A percentile compares a stretch with the other conserved stretches of the same genome.
Conservation (phyloP, 805 yeast species). For the Cyberlindnera subsufficiens region DNA sequence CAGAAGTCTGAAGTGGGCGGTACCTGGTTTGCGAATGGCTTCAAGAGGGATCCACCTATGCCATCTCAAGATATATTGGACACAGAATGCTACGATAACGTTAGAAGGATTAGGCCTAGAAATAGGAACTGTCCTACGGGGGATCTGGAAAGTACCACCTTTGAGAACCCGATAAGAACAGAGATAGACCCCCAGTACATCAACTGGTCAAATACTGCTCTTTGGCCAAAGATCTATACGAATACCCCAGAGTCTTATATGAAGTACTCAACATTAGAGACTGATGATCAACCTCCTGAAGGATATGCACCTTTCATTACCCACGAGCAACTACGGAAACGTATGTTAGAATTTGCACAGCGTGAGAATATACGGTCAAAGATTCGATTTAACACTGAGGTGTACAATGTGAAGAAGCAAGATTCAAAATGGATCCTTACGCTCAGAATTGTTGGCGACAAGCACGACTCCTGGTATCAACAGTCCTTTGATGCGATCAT, state of each 20-base stretch:
- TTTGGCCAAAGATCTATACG: conserved; percentile 32
- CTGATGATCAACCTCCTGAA: conserved; percentile 10
- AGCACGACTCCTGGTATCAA: conserved; percentile 34
- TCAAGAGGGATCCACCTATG: conserved; percentile 15
- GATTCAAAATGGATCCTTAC: conserved; percentile 33
- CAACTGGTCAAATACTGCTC: conserved; percentile 32
- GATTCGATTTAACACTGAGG: conserved; percentile 34
- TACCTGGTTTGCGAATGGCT: conserved; percentile 31
- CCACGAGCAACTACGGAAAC: conserved; percentile 27
- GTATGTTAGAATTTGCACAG: conserved; percentile 26
- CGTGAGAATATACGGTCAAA: conserved; percentile 25
- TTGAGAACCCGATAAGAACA: conserved; percentile 8
- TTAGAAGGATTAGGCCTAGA: conserved; percentile 24
- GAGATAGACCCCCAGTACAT: conserved; percentile 26
- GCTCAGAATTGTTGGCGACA: conserved; percentile 14
- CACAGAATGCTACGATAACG: conserved; percentile 28
- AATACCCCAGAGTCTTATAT: conserved; percentile 33
- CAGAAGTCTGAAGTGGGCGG: conserved; percentile 40
- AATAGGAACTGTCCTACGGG: conserved; percentile 8
- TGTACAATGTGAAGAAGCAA: conserved; percentile 30
- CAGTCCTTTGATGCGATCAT: conserved; percentile 51
- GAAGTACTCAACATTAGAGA: conserved; percentile 30
- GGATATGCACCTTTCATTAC: conserved; percentile 32
- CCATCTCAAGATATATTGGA: conserved; percentile 29
- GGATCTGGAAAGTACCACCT: conserved; percentile 18